A percentile compares a stretch with the other conserved stretches of the same genome.
These are phyloP conservation scores for Rutstroemia sydowiana DNA, from an alignment of 2,329 filamentous ascomycete species.

Conservation along the genomic window DNA sequence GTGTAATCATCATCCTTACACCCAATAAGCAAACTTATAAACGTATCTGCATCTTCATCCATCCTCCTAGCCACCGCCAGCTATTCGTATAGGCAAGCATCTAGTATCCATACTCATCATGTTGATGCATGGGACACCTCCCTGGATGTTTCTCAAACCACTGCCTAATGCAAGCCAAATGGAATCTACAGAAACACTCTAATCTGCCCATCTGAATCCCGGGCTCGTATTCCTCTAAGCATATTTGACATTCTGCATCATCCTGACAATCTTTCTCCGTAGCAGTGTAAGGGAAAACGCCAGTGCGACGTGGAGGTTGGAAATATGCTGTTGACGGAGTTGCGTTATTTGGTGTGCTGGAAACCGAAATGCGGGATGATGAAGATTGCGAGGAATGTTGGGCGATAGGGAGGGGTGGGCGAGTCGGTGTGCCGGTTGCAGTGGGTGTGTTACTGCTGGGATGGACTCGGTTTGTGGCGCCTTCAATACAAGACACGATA, in stretches of 20 bases:
- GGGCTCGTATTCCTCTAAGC: conserved; percentile 57
- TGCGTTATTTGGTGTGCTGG: conserved; percentile 22
- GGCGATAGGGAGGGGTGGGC: conserved; percentile 5
- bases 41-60: no score
- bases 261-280: conserved; percentile 65
- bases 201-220: conserved; percentile 57
- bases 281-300: conserved; percentile 56
- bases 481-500: conserved; percentile 47
- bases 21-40: no score
- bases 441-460: conserved; percentile 1
- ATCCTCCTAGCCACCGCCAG: no score
- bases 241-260: conserved; percentile 61
- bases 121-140: conserved; percentile 58
- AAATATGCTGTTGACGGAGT: conserved; percentile 12
- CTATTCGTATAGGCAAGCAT: background rate
- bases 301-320: conserved; percentile 39
- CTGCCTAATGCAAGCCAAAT: conserved; percentile 50
- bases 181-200: conserved; percentile 60
- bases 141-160: conserved; percentile 59
- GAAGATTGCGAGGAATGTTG: conserved; percentile 19
- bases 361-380: conserved; percentile 16
- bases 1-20: no score
- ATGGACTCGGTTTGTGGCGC: conserved; percentile 11
- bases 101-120: conserved; percentile 26
- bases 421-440: conserved; percentile 8